phyloP scores from a whole-genome alignment of 768 basidiomycete genomes.

The Suillus subluteus region DNA sequence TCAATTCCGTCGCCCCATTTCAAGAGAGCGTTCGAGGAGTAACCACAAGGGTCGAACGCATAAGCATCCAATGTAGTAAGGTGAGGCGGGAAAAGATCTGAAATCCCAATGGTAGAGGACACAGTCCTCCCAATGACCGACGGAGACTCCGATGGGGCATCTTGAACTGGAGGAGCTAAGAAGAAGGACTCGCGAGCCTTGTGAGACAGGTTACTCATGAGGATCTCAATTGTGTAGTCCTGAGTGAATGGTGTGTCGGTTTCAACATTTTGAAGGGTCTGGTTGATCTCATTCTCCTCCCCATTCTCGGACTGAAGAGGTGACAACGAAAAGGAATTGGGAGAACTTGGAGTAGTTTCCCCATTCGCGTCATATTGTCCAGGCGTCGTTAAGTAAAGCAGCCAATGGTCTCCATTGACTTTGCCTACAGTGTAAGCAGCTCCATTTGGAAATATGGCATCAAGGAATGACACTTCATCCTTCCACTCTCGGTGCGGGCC shows the following conservation, averaged over 20 bases:
- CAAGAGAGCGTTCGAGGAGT: constrained; percentile 89
- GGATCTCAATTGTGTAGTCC: constrained; percentile 96
- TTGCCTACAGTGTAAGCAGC: constrained; percentile 97
- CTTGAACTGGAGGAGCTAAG: constrained; percentile 53
- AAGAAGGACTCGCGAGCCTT: constrained; percentile 81
- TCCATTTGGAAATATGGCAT: constrained; percentile 85
- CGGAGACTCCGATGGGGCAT: constrained; percentile 46
- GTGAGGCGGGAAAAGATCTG: constrained; percentile 76
- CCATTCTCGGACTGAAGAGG: constrained; percentile 20
- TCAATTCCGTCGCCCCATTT: constrained; percentile 50
- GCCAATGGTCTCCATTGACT: constrained; percentile 98
- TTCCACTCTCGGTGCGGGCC: constrained; percentile 96
- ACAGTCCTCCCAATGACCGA: constrained; percentile 41
- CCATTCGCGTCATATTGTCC: constrained; percentile 29
- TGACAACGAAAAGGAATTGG: constrained; percentile 19
- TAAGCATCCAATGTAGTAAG: constrained; percentile 90
- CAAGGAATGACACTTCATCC: constrained; percentile 89
- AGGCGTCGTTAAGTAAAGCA: constrained; percentile 88
- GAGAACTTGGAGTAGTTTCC: constrained; percentile 26
- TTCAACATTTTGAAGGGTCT: constrained; percentile 10
- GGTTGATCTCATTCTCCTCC: constrained; percentile 16
- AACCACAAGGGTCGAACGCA: constrained; percentile 94
- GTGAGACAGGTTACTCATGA: constrained; percentile 90
- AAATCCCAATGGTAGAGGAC: constrained; percentile 77
- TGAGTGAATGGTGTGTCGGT: constrained; percentile 35